These are phyloP conservation scores for Viola odorata DNA, from an alignment of 345 rosid genomes.

Conservation along the genomic window DNA sequence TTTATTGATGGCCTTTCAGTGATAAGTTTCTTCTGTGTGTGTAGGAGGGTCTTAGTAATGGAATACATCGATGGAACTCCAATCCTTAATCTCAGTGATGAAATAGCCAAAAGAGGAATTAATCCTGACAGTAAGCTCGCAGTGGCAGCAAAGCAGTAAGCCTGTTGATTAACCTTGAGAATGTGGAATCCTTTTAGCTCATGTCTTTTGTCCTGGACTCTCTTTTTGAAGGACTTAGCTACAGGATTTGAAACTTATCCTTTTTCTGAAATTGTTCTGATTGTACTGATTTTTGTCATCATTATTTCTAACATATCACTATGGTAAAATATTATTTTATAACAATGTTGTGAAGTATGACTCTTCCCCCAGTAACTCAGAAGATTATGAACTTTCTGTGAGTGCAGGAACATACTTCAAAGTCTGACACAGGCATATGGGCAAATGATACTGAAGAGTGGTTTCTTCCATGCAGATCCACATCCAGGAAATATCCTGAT, in stretches of 20 bases:
- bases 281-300: background rate
- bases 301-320: background rate
- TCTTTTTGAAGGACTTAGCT: background rate
- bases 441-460: constrained; percentile 95
- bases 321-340: background rate
- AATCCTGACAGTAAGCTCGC: constrained; percentile 80
- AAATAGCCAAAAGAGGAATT: constrained; percentile 87
- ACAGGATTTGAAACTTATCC: background rate
- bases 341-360: background rate
- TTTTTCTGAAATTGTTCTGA: background rate
- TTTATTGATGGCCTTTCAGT: constrained; percentile 10
- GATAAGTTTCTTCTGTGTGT: constrained; percentile 4
- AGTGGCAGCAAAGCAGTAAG: constrained; percentile 90
- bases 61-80: constrained; percentile 90
- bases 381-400: constrained; percentile 9
- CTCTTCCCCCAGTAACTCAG: background rate
- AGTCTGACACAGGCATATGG: constrained; percentile 84
- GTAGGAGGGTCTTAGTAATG: constrained; percentile 82
- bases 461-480: constrained; percentile 95
- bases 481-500: constrained; percentile 96
- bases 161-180: constrained; percentile 43
- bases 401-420: constrained; percentile 69
- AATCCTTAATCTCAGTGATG: constrained; percentile 80
- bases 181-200: constrained; percentile 19
- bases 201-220: background rate